Conservation (phyloP, 345 rosid species). For the Eucalyptus microcorys region DNA sequence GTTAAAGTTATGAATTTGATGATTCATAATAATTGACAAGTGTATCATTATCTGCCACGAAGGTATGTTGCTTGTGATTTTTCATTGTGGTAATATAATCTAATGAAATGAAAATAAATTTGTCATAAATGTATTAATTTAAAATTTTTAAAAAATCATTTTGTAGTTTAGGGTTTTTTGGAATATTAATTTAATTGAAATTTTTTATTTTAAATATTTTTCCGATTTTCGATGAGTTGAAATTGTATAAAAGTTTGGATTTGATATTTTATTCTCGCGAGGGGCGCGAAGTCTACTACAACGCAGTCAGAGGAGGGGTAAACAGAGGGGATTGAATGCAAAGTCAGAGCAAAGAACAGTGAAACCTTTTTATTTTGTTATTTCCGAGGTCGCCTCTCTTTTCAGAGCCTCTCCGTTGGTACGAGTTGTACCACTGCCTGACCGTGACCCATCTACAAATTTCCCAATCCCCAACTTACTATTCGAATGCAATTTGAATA, state of each 20-base stretch:
- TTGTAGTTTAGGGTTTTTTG: too few relatives aligned
- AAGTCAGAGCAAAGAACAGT: not conserved
- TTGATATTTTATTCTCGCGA: not conserved
- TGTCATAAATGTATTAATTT: too few relatives aligned
- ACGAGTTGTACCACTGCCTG: not conserved
- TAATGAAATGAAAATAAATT: too few relatives aligned
- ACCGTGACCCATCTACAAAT: not conserved
- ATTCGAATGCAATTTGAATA: not conserved
- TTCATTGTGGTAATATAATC: too few relatives aligned
- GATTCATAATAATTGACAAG: rapidly evolving
- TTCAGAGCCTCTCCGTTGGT: not conserved
- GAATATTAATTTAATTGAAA: too few relatives aligned
- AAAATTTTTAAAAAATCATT: too few relatives aligned
- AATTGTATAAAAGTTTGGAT: not conserved
- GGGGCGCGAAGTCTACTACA: not conserved
- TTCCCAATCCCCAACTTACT: not conserved
- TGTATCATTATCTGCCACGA: too few relatives aligned
- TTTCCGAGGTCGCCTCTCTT: not conserved
- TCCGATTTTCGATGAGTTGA: not conserved
- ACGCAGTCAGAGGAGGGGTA: not conserved
- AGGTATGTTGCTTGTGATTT: too few relatives aligned
- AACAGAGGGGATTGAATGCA: not conserved
- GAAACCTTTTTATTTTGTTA: not conserved
- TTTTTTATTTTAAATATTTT: not conserved
- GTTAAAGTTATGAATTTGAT: too few relatives aligned